These are phyloP conservation scores for Corylus avellana DNA, from an alignment of 306 rosid genomes.

Conservation along the genomic window DNA sequence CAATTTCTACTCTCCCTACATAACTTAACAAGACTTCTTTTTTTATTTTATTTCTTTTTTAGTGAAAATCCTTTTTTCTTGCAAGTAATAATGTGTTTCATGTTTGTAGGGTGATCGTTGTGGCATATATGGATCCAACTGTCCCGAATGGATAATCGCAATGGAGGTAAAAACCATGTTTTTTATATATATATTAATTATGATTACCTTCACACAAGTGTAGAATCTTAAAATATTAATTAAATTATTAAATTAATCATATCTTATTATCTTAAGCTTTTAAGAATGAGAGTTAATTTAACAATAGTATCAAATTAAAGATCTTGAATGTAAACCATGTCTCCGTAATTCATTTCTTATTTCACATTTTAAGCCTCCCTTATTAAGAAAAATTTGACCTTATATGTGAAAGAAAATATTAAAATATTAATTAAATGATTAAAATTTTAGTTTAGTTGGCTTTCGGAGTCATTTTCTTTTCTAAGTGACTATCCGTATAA, in stretches of 20 bases:
- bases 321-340: too few species aligned
- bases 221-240: neutral
- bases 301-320: too few species aligned
- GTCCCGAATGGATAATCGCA: slow-evolving; percentile 82
- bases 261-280: too few species aligned
- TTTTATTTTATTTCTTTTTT: neutral
- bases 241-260: too few species aligned
- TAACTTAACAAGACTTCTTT: neutral
- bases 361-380: too few species aligned
- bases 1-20: neutral
- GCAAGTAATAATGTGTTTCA: neutral
- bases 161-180: slow-evolving; percentile 63
- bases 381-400: too few species aligned
- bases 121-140: slow-evolving; percentile 82
- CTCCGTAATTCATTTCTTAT: too few species aligned
- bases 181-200: too few species aligned
- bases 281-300: too few species aligned
- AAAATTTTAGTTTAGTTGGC: neutral
- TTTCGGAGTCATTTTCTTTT: neutral
- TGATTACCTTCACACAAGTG: neutral
- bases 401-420: too few species aligned
- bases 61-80: neutral
- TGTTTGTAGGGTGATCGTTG: slow-evolving; percentile 74
- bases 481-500: too few species aligned
- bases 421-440: too few species aligned